Conservation (phyloP, 352 stramenopile genomes). For the Phytophthora quininea region DNA sequence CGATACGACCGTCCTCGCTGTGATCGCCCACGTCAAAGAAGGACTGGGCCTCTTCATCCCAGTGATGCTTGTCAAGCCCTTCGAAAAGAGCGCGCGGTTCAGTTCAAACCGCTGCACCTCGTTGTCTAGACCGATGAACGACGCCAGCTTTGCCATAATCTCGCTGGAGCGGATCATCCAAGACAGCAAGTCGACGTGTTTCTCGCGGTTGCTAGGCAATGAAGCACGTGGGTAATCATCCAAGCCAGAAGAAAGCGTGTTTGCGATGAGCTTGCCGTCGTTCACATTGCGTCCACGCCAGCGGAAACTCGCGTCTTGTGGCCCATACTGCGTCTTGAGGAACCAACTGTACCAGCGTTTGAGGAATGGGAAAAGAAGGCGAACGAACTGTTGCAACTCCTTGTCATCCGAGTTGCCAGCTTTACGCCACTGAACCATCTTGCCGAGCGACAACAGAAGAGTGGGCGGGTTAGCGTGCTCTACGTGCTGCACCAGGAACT, state of each 20-base stretch:
- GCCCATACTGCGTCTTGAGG: conserved; percentile 59
- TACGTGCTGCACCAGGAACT: conserved; percentile 92
- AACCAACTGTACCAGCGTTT: conserved; percentile 84
- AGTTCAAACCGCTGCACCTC: conserved; percentile 35
- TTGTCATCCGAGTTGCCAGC: conserved; percentile 17
- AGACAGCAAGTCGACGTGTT: conserved; percentile 90
- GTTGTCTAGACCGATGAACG: conserved; percentile 35
- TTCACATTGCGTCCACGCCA: conserved; percentile 81
- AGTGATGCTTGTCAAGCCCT: conserved; percentile 71
- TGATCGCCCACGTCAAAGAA: conserved; percentile 88
- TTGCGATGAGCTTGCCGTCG: conserved; percentile 85
- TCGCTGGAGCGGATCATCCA: conserved; percentile 89
- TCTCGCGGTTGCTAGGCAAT: conserved; percentile 73
- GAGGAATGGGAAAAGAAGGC: conserved; percentile 71
- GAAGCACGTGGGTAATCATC: conserved; percentile 93
- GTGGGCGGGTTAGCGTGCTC: conserved; percentile 93
- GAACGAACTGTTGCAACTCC: conserved; percentile 46
- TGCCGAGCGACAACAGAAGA: conserved; percentile 86
- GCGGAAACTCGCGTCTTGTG: conserved; percentile 56
- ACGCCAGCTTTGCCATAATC: conserved; percentile 56
- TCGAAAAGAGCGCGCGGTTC: conserved; percentile 46
- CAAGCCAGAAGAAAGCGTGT: conserved; percentile 92
- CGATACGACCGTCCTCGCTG: conserved; percentile 72
- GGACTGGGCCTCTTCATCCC: conserved; percentile 63
- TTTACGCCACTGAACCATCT: conserved; percentile 55